phyloP scores from a whole-genome alignment of 2,329 filamentous ascomycete species.

The Xylaria sp. region DNA sequence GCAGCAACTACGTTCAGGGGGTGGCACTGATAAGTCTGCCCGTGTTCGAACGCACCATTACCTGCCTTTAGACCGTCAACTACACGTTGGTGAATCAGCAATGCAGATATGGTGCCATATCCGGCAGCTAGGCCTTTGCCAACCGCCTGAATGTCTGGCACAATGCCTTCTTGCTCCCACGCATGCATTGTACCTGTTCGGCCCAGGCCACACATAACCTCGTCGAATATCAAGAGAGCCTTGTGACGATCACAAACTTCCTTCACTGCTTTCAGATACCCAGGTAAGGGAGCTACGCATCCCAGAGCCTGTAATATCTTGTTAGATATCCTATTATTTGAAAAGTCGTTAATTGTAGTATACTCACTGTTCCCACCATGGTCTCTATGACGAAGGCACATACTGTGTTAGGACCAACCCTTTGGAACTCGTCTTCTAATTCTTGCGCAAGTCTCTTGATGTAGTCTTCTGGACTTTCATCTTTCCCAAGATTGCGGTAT shows the following conservation, averaged over 20 bases:
- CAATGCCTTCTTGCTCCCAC: slow-evolving; percentile 61
- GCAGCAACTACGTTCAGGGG: too few species aligned
- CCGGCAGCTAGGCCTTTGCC: slow-evolving; percentile 72
- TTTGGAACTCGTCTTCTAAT: slow-evolving; percentile 71
- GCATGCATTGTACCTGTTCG: slow-evolving; percentile 62
- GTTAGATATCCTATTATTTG: neutral
- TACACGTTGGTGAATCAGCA: slow-evolving; percentile 63
- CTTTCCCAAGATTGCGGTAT: slow-evolving; percentile 63
- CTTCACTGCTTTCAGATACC: slow-evolving; percentile 76
- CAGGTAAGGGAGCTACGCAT: slow-evolving; percentile 71
- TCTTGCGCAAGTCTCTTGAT: slow-evolving; percentile 68
- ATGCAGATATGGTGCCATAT: slow-evolving; percentile 67
- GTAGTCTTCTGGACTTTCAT: slow-evolving; percentile 61
- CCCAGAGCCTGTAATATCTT: slow-evolving; percentile 58
- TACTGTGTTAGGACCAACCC: slow-evolving; percentile 71
- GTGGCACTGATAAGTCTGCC: too few species aligned
- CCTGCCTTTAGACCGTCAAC: slow-evolving; percentile 50
- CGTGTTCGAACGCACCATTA: too few species aligned
- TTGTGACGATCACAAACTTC: slow-evolving; percentile 76
- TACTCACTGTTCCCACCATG: slow-evolving; percentile 73
- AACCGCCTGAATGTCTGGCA: slow-evolving; percentile 70
- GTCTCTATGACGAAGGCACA: slow-evolving; percentile 79
- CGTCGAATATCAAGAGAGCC: slow-evolving; percentile 80
- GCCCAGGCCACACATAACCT: slow-evolving; percentile 45
- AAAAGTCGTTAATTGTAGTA: too few species aligned